Evolutionary conservation across 768 basidiomycete species (phyloP), one percentile per base, ranked within the genome.

Genomic region (Boletellus ananas): DNA sequence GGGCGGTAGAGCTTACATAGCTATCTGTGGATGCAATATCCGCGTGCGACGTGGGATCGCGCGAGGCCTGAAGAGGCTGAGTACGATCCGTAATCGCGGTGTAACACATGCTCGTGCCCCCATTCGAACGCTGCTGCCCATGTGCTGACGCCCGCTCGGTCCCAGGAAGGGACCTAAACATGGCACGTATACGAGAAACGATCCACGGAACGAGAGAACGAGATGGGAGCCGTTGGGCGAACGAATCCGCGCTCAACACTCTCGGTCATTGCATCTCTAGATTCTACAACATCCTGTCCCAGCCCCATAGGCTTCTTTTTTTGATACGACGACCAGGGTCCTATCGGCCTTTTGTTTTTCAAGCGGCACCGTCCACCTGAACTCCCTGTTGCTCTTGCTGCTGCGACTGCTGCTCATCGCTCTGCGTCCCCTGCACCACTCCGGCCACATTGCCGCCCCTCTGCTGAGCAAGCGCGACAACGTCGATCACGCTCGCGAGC

Each of bases 401-500:
- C 29, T 29, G 29, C 29, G 4, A 7, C 29, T 29, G 29, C 7
- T 4, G 7, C 29, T 29, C 29, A 29, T 60, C 60, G 35, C 35
- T 54, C 43, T 60, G 60, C 17, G 54, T 52, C 4, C 53, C 55
- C 36, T 69, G 65, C 4, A 60, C 48, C 0, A 43, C 53, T 18
- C 65, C 66, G 2, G 37, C 54, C 14, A 59, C 52, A 37, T 44
- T 55, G 1, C 58, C 58, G 8, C 65, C 66, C 46, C 49, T 73
- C 60, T 69, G 77, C 58, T 77, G 76, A 14, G 85, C 80, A 25
- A 71, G 72, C 37, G 78, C 74, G 45, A 91, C 79, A 35, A 90
- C 83, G 31, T 88, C 87, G 49, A 89, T 68, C 23, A 92, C 83
- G 43, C 79, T 73, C 14, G 77, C 74, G 37, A 91, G 72, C 9